phyloP scores from a whole-genome alignment of 129 eudicot species.

The Helianthus tuberosus region DNA sequence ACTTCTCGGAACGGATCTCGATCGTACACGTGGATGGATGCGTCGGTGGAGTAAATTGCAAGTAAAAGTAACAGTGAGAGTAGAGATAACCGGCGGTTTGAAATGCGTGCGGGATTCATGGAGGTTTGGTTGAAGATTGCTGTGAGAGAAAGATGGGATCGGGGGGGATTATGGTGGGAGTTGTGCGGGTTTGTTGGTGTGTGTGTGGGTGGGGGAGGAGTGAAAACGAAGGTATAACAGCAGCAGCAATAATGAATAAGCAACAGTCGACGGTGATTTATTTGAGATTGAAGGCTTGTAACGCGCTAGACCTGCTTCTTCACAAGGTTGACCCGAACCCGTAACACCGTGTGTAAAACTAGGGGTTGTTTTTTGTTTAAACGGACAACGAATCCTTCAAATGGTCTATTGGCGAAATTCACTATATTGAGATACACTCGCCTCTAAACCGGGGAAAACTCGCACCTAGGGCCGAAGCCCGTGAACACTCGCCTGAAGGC shows the following conservation, averaged over 20 bases:
- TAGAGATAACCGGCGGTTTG: slow-evolving; percentile 23
- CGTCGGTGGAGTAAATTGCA: slow-evolving; percentile 50
- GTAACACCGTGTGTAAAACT: too few relatives aligned
- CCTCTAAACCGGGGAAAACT: too few relatives aligned
- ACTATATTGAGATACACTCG: too few relatives aligned
- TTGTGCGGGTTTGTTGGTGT: slow-evolving; percentile 9
- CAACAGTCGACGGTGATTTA: background rate
- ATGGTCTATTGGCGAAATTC: too few relatives aligned
- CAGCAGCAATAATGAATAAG: background rate
- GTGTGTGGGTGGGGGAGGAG: slow-evolving; percentile 1
- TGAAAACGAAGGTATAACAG: slow-evolving; percentile 32
- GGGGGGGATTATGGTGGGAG: slow-evolving; percentile 51
- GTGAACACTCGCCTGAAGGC: too few relatives aligned
- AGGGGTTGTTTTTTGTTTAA: too few relatives aligned
- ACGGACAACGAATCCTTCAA: too few relatives aligned
- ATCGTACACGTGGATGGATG: slow-evolving; percentile 83
- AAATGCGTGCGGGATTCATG: slow-evolving; percentile 50
- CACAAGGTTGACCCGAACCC: background rate
- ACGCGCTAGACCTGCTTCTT: background rate
- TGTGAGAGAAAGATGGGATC: slow-evolving; percentile 47
- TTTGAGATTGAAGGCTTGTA: background rate
- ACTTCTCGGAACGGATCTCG: slow-evolving; percentile 89
- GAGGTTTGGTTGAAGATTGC: slow-evolving; percentile 21
- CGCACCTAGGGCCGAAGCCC: too few relatives aligned
- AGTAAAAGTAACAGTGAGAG: slow-evolving; percentile 19